These are phyloP conservation scores for Senna siamea DNA, from an alignment of 306 rosid genomes.

Conservation along the genomic window DNA sequence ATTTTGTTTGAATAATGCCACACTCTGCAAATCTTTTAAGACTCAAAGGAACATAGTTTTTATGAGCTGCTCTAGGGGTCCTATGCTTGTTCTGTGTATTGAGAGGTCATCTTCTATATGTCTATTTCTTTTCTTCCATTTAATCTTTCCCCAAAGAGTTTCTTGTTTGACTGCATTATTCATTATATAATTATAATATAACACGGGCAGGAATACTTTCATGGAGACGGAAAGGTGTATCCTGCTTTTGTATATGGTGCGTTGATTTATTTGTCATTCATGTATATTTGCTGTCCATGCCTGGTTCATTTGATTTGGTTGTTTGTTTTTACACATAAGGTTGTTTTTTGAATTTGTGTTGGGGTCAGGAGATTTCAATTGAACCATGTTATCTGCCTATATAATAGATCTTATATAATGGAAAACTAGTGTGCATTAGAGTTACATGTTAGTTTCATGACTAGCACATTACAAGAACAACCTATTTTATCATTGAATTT, in stretches of 20 bases:
- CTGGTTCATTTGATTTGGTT: not conserved
- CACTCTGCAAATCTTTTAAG: no score
- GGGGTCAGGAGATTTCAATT: not conserved
- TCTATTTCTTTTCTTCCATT: constrained; percentile 25
- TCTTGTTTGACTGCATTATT: constrained; percentile 38
- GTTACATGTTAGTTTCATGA: constrained; percentile 10
- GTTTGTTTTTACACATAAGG: not conserved
- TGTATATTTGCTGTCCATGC: not conserved
- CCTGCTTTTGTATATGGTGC: not conserved
- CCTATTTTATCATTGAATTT: constrained; percentile 2
- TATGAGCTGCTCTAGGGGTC: constrained; percentile 68
- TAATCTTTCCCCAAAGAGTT: constrained; percentile 28
- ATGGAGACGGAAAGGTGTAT: constrained; percentile 14
- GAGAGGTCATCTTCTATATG: constrained; percentile 32
- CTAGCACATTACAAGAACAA: constrained; percentile 3
- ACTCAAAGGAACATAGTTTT: constrained; percentile 37
- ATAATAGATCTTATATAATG: no score
- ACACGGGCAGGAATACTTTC: constrained; percentile 49
- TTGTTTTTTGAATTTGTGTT: not conserved
- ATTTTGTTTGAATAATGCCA: no score
- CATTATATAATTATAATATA: constrained; percentile 36
- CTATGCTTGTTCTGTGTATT: constrained; percentile 37
- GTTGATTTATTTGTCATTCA: not conserved
- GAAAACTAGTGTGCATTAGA: constrained; percentile 35
- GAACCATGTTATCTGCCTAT: not conserved